Evolutionary conservation across 2,329 filamentous ascomycete genomes (phyloP), one percentile per base, ranked within the genome.

Genomic region (Aspergillus sojae): DNA sequence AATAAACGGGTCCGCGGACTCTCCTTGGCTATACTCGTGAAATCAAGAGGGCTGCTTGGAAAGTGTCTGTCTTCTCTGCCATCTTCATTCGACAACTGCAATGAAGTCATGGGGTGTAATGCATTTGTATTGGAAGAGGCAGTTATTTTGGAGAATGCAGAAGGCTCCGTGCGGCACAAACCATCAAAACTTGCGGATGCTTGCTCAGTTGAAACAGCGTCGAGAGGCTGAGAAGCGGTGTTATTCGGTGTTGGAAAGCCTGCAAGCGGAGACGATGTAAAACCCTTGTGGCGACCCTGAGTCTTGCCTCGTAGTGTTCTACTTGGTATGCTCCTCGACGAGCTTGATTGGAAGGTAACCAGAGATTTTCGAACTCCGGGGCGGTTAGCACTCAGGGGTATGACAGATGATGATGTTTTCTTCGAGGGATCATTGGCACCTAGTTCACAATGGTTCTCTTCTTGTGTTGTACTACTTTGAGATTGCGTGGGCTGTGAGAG

Each of bases 201-300:
- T 9, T 57, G 21, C n/a, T 56, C 32, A 55, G 55, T 30, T 60
- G 60, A 39, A 36, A 58, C 43, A 21, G 50, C 19, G 4, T 45
- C 23, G 5, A 55, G 46, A 32, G 23, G 21, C 5, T 48, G 41
- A 55, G 65, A 48, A 30, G 41, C 39, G 11, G 65, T 65, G n/a
- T 62, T 36, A 9, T 58, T 68, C 23, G 63, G 64, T 26, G 67
- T 67, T 43, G 72, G 65, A 16, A 71, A 70, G 46, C 67, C 67
- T 10, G 75, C 68, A 32, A 78, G 69, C 26, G 75, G 75, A 14
- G 76, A 78, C 7, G 75, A 75, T 55, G 70, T 74, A 64, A 76
- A 76, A 14, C 50, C 64, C 41, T 66, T 70, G 50, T 72, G 62
- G 11, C 63, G 58, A 23, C 62, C 65, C 53, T 64, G 68, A 19